Evolutionary conservation across 2,329 filamentous ascomycete species (phyloP), one percentile per base, ranked within the genome.

Genomic region (Cordyceps militaris): DNA sequence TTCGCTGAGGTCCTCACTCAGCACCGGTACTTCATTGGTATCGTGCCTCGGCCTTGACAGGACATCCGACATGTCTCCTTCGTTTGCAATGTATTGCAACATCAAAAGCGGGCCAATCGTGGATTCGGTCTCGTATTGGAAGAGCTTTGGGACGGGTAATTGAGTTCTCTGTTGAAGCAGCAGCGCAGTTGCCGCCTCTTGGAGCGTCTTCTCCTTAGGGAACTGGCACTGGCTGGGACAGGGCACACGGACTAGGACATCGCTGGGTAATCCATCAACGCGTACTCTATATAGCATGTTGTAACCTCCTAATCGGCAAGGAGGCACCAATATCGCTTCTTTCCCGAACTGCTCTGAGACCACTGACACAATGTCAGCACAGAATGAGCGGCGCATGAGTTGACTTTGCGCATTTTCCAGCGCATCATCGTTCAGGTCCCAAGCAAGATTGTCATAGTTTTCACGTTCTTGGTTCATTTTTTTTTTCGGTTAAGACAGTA

Each of bases 241-340:
- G 5, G 61, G 56, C 2, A 63, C 11, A 23, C 58, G 60, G 2
- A 64, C 21, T 13, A 63, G 53, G 5, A 62, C 24, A 48, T 63
- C 59, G 2, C 44, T 36, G 9, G 36, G 30, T 1, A 28, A 3
- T 7, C 19, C 59, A 28, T 64, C 57, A 1, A 63, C 26, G 2
- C 34, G 58, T 7, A 63, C 36, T 3, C 57, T 49, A 44, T 64
- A 63, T 0, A 63, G 24, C 5, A 62, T 38, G 28, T 65, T 63
- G 57, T 61, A 66, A 4, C 62, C 61, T 1, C 61, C 62, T n/a
- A 62, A 5, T 0, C 61, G 43, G 9, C 63, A 46, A 14, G 40
- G 21, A 1, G 38, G 30, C 2, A 60, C 43, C 6, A 56, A 19
- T 1, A 2, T 59, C 40, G 54, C 53, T 19, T 26, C n/a, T 30